Evolutionary conservation across 768 basidiomycete species (phyloP).

Genomic region (Hortiboletus campestris): DNA sequence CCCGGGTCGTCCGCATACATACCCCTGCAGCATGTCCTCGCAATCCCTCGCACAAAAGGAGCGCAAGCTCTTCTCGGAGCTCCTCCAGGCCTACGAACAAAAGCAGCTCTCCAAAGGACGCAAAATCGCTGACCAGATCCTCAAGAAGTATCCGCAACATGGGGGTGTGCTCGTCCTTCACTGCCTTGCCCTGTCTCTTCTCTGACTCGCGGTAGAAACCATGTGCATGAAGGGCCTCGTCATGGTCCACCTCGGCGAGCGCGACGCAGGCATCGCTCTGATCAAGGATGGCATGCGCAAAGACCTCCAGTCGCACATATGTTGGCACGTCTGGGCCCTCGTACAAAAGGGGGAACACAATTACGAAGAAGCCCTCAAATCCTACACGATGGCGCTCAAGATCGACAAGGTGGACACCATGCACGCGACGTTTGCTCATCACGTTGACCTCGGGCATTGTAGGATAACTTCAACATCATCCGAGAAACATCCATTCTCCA

Average conservation of each 20-base stretch:
- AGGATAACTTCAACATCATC: slow-evolving; percentile 95
- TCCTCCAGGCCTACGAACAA: slow-evolving; percentile 84
- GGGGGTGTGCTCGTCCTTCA: slow-evolving; percentile 63
- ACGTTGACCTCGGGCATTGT: slow-evolving; percentile 1
- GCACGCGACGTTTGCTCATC: neutral
- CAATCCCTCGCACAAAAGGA: slow-evolving; percentile 73
- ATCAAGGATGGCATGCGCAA: slow-evolving; percentile 81
- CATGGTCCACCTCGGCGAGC: slow-evolving; percentile 72
- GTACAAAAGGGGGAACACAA: slow-evolving; percentile 93
- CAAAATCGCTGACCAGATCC: slow-evolving; percentile 88
- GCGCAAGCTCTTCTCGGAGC: slow-evolving; percentile 78
- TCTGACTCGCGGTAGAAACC: slow-evolving; percentile 60
- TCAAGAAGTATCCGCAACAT: slow-evolving; percentile 95
- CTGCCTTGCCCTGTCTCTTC: neutral
- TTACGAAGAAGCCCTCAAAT: slow-evolving; percentile 91
- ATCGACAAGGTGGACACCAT: slow-evolving; percentile 74
- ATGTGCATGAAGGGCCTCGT: slow-evolving; percentile 95
- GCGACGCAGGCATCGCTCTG: slow-evolving; percentile 78
- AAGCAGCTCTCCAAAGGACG: slow-evolving; percentile 86
- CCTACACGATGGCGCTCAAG: slow-evolving; percentile 84
- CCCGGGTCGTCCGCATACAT: no score
- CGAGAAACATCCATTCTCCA: slow-evolving; percentile 88
- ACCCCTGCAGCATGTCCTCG: slow-evolving; percentile 26
- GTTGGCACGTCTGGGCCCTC: slow-evolving; percentile 97
- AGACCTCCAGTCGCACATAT: slow-evolving; percentile 88